Conservation (phyloP, 441 rosid species). For the Mallotus repandus region DNA sequence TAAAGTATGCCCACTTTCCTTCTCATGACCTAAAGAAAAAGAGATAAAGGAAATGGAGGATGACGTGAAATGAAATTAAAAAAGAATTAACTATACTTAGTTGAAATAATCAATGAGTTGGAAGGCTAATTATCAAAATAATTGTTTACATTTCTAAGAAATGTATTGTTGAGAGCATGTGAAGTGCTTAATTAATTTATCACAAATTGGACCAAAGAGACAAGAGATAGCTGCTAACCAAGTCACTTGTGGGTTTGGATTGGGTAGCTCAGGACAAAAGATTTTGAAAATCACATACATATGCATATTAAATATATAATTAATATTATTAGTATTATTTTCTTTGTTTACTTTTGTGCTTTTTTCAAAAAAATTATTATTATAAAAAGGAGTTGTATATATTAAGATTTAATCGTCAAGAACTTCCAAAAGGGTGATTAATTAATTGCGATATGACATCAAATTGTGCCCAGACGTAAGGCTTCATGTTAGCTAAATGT, state of each 20-base stretch:
- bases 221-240: conserved; percentile 2
- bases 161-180: conserved; percentile 3
- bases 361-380: not conserved
- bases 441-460: not conserved
- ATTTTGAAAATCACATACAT: conserved; percentile 13
- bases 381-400: not conserved
- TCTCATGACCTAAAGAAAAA: conserved; percentile 21
- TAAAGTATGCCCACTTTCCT: not conserved
- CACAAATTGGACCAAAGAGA: not conserved
- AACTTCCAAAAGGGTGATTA: not conserved
- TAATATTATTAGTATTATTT: not conserved
- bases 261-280: conserved; percentile 9
- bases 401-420: not conserved
- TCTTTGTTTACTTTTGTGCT: not conserved
- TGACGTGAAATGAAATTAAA: conserved; percentile 3
- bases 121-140: not conserved
- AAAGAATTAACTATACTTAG: not conserved
- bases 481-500: not conserved
- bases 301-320: not conserved
- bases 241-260: conserved; percentile 2
- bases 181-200: conserved; percentile 4
- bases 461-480: not conserved
- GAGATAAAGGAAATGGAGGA: not conserved
- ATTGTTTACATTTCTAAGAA: not conserved
- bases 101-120: conserved; percentile 1